Conservation (phyloP, 345 rosid species). For the Eucalyptus brandiana region DNA sequence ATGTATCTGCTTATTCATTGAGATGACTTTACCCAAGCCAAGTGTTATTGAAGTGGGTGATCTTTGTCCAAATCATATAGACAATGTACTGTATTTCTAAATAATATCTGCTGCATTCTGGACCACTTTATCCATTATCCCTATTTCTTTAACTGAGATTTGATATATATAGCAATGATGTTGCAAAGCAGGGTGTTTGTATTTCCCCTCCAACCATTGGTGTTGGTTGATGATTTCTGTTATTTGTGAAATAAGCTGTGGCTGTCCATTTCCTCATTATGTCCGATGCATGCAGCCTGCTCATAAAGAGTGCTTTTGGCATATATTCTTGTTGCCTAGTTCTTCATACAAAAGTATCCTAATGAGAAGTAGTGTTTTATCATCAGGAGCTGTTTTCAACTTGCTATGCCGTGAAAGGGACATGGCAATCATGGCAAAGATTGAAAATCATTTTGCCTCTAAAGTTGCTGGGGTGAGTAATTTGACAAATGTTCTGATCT, state of each 20-base stretch:
- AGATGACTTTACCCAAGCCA: not conserved
- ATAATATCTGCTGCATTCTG: not conserved
- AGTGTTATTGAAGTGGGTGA: not conserved
- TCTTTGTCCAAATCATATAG: not conserved
- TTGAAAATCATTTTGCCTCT: slow-evolving; percentile 52
- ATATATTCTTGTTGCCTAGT: not conserved
- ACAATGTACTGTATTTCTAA: not conserved
- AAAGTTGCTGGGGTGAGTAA: slow-evolving; percentile 32
- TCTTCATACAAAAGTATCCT: not conserved
- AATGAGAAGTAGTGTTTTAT: not conserved
- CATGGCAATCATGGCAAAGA: slow-evolving; percentile 47
- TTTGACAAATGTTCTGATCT: not conserved
- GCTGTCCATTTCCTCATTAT: not conserved
- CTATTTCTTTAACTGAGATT: not conserved
- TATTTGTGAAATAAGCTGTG: not conserved
- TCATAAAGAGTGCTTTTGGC: not conserved
- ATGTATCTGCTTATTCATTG: not conserved
- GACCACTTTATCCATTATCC: not conserved
- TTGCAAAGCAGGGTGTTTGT: not conserved
- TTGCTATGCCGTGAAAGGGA: slow-evolving; percentile 39
- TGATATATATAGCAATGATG: not conserved
- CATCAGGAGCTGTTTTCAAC: slow-evolving; percentile 85
- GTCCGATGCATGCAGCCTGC: not conserved
- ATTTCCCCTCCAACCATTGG: not conserved
- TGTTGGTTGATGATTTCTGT: not conserved